These are phyloP conservation scores for Earliella scabrosa DNA, from an alignment of 1,284 basidiomycete genomes.

Conservation along the genomic window DNA sequence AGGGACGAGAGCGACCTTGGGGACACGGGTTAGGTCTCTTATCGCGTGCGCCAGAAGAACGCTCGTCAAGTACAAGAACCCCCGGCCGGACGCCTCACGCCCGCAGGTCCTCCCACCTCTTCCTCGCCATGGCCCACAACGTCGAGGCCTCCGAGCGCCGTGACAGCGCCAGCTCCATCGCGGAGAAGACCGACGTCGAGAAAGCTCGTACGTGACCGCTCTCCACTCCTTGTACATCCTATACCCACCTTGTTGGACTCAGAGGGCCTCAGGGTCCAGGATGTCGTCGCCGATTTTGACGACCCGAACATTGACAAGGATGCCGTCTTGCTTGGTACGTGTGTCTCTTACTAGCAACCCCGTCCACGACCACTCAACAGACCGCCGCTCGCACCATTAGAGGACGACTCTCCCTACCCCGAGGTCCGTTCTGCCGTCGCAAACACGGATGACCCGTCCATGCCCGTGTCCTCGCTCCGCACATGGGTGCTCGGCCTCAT, in stretches of 20 bases:
- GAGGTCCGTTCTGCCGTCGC: conserved; percentile 71
- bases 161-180: conserved; percentile 41
- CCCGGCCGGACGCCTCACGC: conserved; percentile 8
- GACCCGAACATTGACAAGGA: conserved; percentile 51
- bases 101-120: conserved; percentile 17
- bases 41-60: not conserved
- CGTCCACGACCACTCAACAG: not conserved
- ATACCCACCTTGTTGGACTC: too few species aligned
- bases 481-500: conserved; percentile 60
- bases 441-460: conserved; percentile 63
- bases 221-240: too few species aligned
- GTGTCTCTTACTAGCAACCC: too few species aligned
- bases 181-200: conserved; percentile 59
- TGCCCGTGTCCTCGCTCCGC: conserved; percentile 63
- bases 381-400: conserved; percentile 23
- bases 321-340: conserved; percentile 32
- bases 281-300: conserved; percentile 49
- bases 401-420: conserved; percentile 61
- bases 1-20: not conserved
- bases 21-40: not conserved
- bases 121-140: conserved; percentile 26
- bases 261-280: conserved; percentile 9
- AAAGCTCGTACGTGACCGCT: conserved; percentile 22
- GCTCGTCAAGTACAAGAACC: conserved; percentile 21
- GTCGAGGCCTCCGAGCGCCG: conserved; percentile 22